Conservation (phyloP, 257 asterid genomes). For the Petunia axillaris region DNA sequence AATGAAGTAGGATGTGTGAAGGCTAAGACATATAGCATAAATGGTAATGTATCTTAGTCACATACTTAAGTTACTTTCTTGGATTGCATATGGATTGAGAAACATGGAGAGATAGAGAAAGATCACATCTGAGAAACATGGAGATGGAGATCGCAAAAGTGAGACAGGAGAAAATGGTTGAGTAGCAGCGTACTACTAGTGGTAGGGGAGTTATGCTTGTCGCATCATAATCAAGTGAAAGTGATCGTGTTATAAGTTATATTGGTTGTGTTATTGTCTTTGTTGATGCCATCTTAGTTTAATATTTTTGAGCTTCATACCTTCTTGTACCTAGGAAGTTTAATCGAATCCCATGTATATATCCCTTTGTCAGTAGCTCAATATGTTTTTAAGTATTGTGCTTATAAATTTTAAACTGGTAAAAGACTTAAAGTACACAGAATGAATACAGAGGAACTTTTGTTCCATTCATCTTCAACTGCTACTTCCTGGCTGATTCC, state of each 20-base stretch:
- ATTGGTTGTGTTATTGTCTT: not conserved
- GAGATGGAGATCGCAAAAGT: not conserved
- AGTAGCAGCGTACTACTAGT: too few species aligned
- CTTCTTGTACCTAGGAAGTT: not conserved
- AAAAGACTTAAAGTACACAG: not conserved
- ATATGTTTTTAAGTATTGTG: not conserved
- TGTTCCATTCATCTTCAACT: not conserved
- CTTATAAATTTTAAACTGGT: conserved; percentile 13
- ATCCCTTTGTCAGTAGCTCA: not conserved
- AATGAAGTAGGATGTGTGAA: not conserved
- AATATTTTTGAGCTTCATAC: not conserved
- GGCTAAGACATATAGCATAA: not conserved
- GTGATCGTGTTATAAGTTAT: not conserved
- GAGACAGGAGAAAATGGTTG: not conserved
- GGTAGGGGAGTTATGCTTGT: not conserved
- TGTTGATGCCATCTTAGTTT: not conserved
- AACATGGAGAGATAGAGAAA: not conserved
- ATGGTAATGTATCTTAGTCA: not conserved
- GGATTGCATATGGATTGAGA: not conserved
- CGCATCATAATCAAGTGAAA: not conserved
- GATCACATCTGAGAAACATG: not conserved
- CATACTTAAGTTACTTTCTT: not conserved
- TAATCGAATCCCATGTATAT: not conserved
- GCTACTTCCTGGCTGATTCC: not conserved
- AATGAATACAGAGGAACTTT: conserved; percentile 10